Percentiles rank a stretch among this genome's conserved stretches.
Evolutionary conservation across 371 early-diverging fungal genomes (phyloP).

Genomic region (Nematocida homosporus): DNA sequence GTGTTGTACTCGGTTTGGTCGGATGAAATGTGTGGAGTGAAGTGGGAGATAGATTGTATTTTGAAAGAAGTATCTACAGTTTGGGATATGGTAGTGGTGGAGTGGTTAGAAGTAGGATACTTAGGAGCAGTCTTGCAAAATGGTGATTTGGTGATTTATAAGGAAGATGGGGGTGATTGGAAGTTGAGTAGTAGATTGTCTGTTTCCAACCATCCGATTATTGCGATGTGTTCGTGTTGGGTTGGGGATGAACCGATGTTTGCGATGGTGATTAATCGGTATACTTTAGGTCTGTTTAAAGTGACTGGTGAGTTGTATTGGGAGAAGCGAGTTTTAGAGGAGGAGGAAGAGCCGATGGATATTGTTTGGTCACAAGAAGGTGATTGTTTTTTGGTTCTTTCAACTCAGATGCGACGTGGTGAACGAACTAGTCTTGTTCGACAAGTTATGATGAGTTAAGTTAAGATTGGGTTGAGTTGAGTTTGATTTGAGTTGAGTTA

Average conservation of each 20-base stretch:
- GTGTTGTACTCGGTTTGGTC: slow-evolving; percentile 44
- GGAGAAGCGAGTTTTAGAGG: neutral
- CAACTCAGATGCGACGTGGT: neutral
- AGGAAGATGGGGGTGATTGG: neutral
- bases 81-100: slow-evolving; percentile 19
- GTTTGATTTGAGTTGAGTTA: no score
- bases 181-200: neutral
- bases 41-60: slow-evolving; percentile 51
- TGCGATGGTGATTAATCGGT: slow-evolving; percentile 19
- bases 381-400: neutral
- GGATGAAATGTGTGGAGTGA: slow-evolving; percentile 39
- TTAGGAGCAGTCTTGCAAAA: slow-evolving; percentile 20
- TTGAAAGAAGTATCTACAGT: slow-evolving; percentile 15
- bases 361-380: neutral
- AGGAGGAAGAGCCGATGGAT: slow-evolving; percentile 20
- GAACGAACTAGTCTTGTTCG: no score
- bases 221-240: neutral
- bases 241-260: neutral
- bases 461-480: no score
- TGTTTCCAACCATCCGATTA: slow-evolving; percentile 34
- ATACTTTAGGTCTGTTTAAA: neutral
- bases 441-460: no score
- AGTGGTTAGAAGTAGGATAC: neutral
- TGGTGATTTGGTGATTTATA: slow-evolving; percentile 24
- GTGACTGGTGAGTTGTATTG: neutral